These are phyloP conservation scores for Dendrothele bispora DNA, from an alignment of 768 basidiomycete genomes.

Conservation along the genomic window DNA sequence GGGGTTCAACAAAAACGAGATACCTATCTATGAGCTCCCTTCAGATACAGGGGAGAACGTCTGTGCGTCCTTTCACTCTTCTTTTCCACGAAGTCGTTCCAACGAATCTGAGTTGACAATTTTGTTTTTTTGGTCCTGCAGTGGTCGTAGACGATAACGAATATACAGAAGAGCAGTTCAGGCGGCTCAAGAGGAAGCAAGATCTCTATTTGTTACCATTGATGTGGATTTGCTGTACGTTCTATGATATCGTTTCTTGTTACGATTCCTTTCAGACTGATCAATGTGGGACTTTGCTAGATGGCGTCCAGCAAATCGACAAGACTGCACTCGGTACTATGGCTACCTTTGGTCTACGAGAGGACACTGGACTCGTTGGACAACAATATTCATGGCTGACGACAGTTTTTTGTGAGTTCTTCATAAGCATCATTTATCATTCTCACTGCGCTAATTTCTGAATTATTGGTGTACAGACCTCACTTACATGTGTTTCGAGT, in stretches of 20 bases:
- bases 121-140: no score
- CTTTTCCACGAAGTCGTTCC: no score
- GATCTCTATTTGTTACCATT: constrained; percentile 4
- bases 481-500: constrained; percentile 10
- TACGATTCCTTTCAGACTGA: not conserved
- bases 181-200: constrained; percentile 3
- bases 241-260: not conserved
- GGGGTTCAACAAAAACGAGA: no score
- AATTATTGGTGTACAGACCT: no score
- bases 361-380: no score
- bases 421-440: no score
- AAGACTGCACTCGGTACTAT: constrained; percentile 7
- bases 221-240: constrained; percentile 10
- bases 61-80: no score
- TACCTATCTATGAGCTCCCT: no score
- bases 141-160: no score
- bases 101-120: no score
- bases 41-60: no score
- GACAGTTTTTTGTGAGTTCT: constrained; percentile 1
- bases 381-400: not conserved
- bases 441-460: no score
- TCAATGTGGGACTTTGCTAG: not conserved
- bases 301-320: constrained; percentile 8
- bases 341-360: not conserved
- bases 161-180: constrained; percentile 6